Percentiles rank a stretch among this genome's conserved stretches.
These are phyloP conservation scores for Aschersonia sp. DNA, from an alignment of 2,329 filamentous ascomycete species.

Conservation along the genomic window DNA sequence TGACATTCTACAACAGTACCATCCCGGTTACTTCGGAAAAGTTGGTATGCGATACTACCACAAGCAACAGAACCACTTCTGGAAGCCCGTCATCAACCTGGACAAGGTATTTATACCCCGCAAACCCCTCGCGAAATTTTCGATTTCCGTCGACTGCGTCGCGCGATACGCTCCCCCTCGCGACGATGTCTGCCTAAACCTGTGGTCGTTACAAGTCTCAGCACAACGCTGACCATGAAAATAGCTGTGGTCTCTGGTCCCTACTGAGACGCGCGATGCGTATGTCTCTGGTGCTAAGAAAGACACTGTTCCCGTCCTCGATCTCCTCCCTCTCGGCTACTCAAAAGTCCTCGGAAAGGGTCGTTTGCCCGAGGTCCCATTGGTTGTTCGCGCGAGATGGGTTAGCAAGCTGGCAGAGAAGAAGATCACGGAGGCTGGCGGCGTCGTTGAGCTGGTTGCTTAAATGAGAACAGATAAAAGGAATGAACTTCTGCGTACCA, in stretches of 20 bases:
- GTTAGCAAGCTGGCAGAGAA: conserved; percentile 92
- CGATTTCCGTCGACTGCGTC: not conserved
- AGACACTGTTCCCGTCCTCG: conserved; percentile 92
- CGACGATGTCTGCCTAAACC: not conserved
- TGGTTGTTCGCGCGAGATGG: conserved; percentile 91
- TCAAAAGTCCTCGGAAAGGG: conserved; percentile 98
- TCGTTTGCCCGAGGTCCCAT: conserved; percentile 78
- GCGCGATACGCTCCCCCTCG: not conserved
- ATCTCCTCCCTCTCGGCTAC: conserved; percentile 94
- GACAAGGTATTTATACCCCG: conserved; percentile 58
- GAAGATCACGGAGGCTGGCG: conserved; percentile 98
- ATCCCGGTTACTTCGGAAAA: conserved; percentile 99
- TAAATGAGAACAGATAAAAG: conserved; percentile 23
- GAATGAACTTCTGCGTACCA: not conserved
- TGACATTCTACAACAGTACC: conserved; percentile 45
- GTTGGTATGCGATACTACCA: conserved; percentile 95
- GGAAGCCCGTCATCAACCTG: conserved; percentile 97
- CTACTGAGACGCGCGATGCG: conserved; percentile 80
- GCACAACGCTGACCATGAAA: not conserved
- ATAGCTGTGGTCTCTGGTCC: conserved; percentile 91
- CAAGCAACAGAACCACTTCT: conserved; percentile 89
- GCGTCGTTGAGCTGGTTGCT: conserved; percentile 89
- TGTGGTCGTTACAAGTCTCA: not conserved
- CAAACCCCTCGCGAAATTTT: not conserved
- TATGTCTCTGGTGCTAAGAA: conserved; percentile 70